Evolutionary conservation across 208 protist genomes (phyloP), one percentile per base, ranked within the genome.

Genomic region (Acanthamoeba triangularis): DNA sequence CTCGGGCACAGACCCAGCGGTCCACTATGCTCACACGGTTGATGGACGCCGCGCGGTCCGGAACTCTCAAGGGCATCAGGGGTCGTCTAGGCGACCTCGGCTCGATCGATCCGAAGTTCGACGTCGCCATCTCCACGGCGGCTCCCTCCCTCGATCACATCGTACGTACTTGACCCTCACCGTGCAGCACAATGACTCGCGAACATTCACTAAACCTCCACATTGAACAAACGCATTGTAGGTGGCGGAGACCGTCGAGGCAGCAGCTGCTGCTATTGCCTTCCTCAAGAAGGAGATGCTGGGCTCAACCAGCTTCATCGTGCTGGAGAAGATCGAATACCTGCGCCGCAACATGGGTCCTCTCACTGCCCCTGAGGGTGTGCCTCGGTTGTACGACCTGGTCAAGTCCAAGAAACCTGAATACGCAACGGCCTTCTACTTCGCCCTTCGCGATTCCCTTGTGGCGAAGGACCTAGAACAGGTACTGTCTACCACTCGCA

Each of bases 11-110:
- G 13, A 35, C 65, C 2, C 41, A 94, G 20, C 52, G 87, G 47
- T 80, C 95, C 18, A 28, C 35, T 28, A 61, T 91, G 1, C 20
- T 47, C 11, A 88, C 78, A 16, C 47, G 35, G 0, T 33, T 97
- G 30, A 28, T 97, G 8, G 87, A 97, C 63, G 72, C 76, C 49
- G 44, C 97, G 0, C 90, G 96, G 49, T 47, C 25, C 35, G 94
- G 95, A 33, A 90, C 93, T 44, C 41, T 98, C 23, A 3, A 74
- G 1, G 98, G 98, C n/a, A 93, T 98, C 25, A 35, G 94, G 30
- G 99, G 99, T 52, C 98, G 99, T 33, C 97, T 99, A 37, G 99
- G 99, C 23, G 98, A 99, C 96, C 98, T 99, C 6, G 99, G 99
- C 82, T 97, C 98, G 30, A 99, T 99, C 85, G 98, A 99, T 56